phyloP scores from a whole-genome alignment of 192 early-diverging fungal species.

The Backusella luteola region DNA sequence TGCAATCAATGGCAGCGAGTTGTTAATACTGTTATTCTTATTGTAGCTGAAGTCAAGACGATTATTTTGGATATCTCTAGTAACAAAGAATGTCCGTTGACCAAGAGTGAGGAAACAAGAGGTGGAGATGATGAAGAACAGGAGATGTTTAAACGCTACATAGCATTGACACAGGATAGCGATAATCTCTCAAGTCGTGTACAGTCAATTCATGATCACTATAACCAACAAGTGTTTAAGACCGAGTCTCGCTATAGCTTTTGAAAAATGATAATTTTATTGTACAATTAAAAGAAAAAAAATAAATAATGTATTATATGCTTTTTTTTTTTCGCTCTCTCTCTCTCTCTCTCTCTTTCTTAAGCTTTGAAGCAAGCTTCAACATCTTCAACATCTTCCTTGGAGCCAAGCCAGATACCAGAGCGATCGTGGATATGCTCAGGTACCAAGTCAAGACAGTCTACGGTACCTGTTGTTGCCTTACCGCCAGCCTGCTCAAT shows the following conservation, averaged over 20 bases:
- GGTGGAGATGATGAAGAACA: neutral
- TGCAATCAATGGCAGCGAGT: too few relatives aligned
- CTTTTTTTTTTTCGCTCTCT: neutral
- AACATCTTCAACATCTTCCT: constrained; percentile 86
- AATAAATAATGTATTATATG: constrained; percentile 8
- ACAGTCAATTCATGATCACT: neutral
- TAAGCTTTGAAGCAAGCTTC: constrained; percentile 61
- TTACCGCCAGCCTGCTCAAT: constrained; percentile 96
- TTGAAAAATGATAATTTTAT: constrained; percentile 10
- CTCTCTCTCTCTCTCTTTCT: neutral
- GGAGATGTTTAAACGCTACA: neutral
- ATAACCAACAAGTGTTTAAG: neutral
- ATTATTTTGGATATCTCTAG: neutral
- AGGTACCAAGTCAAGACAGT: constrained; percentile 87
- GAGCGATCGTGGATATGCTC: constrained; percentile 86
- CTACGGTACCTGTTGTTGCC: constrained; percentile 76
- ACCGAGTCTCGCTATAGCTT: neutral
- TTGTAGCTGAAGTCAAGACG: neutral
- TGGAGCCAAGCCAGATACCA: constrained; percentile 87
- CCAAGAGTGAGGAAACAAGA: neutral
- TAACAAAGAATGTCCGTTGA: neutral
- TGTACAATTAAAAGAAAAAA: neutral
- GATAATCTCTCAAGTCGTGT: neutral
- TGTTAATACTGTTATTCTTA: too few relatives aligned
- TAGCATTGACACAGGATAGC: neutral